Evolutionary conservation across 2,329 filamentous ascomycete genomes (phyloP), one percentile per base, ranked within the genome.

Genomic region (Chaetoscypha palmicola): DNA sequence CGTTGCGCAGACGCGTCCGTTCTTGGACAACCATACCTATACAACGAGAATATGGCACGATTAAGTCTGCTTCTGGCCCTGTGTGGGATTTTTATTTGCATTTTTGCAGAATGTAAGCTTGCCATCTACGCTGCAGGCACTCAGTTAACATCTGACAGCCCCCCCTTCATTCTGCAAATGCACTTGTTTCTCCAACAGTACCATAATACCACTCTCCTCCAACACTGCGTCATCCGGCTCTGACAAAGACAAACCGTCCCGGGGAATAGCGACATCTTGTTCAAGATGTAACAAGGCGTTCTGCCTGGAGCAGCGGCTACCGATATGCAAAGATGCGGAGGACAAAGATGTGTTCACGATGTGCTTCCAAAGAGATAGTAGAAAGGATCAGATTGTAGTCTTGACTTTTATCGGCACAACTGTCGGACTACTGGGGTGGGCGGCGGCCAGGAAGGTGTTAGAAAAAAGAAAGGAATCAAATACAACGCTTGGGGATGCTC

Each of bases 151-250:
- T n/a, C 22, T 8, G 26, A 11, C 56, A 81, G 77, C 73, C 23
- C 72, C 76, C 33, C 77, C 76, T 14, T 76, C 74, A 2, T 83
- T 82, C 61, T 83, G 79, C 70, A 83, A 83, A 70, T 83, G 79
- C 66, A 82, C 77, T 54, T 83, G 79, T 66, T 80, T 80, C 67
- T 77, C 76, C 55, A 82, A 83, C 67, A 79, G 75, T 69, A 82
- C 77, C 52, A 79, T 83, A 57, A 79, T 83, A 58, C 70, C 74
- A 11, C 70, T 81, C 8, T 74, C 56, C 49, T 61, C 52, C 50
- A 55, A 46, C 46, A 54, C 57, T 5, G 5, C 31, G 3, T n/a
- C 16, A 40, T 46, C 54, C 37, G 51, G 31, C 14, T 40, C 46
- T 12, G 42, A n/a, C n/a, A n/a, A n/a, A n/a, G n/a, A 54, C 7